A percentile compares a stretch with the other conserved stretches of the same genome.
These are phyloP conservation scores for Plantago elongata DNA, from an alignment of 257 asterid genomes.

Conservation along the genomic window DNA sequence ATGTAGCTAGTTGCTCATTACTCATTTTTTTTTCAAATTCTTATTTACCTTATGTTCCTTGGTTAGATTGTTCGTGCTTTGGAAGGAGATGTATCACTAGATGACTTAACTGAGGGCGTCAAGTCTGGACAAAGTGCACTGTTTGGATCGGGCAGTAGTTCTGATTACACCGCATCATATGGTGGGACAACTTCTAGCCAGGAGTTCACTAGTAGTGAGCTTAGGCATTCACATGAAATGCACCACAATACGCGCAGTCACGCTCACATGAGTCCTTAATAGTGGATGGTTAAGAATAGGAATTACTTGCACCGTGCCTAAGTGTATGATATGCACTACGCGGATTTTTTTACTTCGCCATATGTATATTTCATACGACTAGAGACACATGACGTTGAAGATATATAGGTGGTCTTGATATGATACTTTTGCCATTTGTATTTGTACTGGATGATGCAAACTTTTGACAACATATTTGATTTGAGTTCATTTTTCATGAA, in stretches of 20 bases:
- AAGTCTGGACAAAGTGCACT: constrained; percentile 30
- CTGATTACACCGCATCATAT: constrained; percentile 37
- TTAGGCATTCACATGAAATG: constrained; percentile 31
- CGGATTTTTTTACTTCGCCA: constrained; percentile 11
- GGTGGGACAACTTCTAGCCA: constrained; percentile 45
- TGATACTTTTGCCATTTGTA: constrained; percentile 18
- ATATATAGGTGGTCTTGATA: background rate
- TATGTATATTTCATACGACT: constrained; percentile 9
- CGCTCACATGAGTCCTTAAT: constrained; percentile 9
- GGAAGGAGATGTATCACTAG: constrained; percentile 51
- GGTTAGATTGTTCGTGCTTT: constrained; percentile 48
- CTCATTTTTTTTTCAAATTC: background rate
- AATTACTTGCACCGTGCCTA: background rate
- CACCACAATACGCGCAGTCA: constrained; percentile 15
- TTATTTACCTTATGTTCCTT: background rate
- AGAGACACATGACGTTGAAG: constrained; percentile 18
- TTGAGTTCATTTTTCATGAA: background rate
- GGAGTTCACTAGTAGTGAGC: constrained; percentile 60
- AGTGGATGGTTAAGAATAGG: background rate
- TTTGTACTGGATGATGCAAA: constrained; percentile 2
- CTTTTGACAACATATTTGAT: background rate
- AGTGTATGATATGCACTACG: constrained; percentile 3
- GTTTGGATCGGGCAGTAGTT: constrained; percentile 38
- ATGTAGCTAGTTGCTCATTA: background rate
- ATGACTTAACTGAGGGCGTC: constrained; percentile 38